Conservation (phyloP, 2,329 filamentous ascomycete species). For the Biscogniauxia marginata region DNA sequence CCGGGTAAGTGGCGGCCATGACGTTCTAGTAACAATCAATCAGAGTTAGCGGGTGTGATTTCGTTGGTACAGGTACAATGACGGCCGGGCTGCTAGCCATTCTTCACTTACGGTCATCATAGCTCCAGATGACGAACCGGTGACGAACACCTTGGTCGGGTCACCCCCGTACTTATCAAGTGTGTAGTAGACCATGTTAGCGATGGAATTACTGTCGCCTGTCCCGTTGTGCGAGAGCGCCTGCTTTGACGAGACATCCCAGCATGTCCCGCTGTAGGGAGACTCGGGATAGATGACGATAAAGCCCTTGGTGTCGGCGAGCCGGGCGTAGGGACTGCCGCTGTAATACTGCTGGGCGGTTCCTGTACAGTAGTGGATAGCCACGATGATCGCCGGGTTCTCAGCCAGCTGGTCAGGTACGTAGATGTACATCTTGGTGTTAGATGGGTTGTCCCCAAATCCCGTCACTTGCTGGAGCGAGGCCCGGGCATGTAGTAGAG, state of each 20-base stretch:
- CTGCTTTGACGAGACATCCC: slow-evolving; percentile 46
- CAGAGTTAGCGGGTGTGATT: too few relatives aligned
- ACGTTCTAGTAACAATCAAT: slow-evolving; percentile 35
- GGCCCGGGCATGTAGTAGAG: slow-evolving; percentile 4
- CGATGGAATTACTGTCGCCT: slow-evolving; percentile 55
- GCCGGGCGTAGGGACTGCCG: slow-evolving; percentile 46
- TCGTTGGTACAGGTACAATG: too few relatives aligned
- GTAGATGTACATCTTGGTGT: slow-evolving; percentile 46
- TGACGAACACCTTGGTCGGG: slow-evolving; percentile 50
- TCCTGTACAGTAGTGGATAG: slow-evolving; percentile 54
- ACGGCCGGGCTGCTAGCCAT: too few relatives aligned
- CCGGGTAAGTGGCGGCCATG: slow-evolving; percentile 44
- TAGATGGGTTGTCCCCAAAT: slow-evolving; percentile 37
- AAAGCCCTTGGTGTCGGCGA: slow-evolving; percentile 41
- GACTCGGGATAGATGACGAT: slow-evolving; percentile 56
- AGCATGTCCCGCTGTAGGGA: slow-evolving; percentile 49
- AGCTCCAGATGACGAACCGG: slow-evolving; percentile 47
- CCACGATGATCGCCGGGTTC: slow-evolving; percentile 49
- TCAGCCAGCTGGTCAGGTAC: slow-evolving; percentile 35
- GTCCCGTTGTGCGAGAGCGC: slow-evolving; percentile 56
- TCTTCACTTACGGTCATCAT: slow-evolving; percentile 50
- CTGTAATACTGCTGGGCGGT: slow-evolving; percentile 48
- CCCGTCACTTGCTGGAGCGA: slow-evolving; percentile 27
- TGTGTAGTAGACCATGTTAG: slow-evolving; percentile 58
- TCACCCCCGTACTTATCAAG: slow-evolving; percentile 53